Conservation (phyloP, 2,329 filamentous ascomycete genomes). For the Knufia petricola region DNA sequence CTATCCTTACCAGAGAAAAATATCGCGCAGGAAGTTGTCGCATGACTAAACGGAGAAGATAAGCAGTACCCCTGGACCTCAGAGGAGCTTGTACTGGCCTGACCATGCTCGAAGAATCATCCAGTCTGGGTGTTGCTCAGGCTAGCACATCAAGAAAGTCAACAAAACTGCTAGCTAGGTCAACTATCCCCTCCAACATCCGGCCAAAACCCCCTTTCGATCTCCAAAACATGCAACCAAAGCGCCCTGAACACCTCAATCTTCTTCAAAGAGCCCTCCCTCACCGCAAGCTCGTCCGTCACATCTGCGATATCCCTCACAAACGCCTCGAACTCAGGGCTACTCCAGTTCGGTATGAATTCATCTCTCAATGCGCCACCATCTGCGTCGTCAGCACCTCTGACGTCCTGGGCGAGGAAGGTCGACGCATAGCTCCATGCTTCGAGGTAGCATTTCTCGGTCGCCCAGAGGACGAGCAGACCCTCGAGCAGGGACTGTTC, state of each 20-base stretch:
- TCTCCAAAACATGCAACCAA: constrained; percentile 40
- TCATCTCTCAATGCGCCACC: constrained; percentile 54
- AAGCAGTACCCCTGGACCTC: too few relatives aligned
- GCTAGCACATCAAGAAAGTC: too few relatives aligned
- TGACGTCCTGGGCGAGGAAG: constrained; percentile 3
- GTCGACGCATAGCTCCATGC: constrained; percentile 43
- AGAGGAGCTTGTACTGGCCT: too few relatives aligned
- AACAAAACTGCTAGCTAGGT: too few relatives aligned
- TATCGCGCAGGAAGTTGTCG: too few relatives aligned
- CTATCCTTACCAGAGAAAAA: too few relatives aligned
- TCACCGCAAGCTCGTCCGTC: constrained; percentile 45
- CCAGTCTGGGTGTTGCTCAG: too few relatives aligned
- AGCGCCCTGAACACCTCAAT: constrained; percentile 37
- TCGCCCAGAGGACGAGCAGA: constrained; percentile 66
- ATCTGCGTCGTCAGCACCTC: constrained; percentile 41
- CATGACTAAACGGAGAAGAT: too few relatives aligned
- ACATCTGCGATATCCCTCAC: constrained; percentile 47
- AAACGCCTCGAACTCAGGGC: constrained; percentile 50
- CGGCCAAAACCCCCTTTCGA: constrained; percentile 54
- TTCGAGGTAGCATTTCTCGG: constrained; percentile 55
- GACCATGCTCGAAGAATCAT: too few relatives aligned
- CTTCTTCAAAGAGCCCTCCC: constrained; percentile 32
- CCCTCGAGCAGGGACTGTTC: constrained; percentile 53
- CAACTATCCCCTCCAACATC: too few relatives aligned
- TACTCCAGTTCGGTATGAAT: constrained; percentile 63